Evolutionary conservation across 495 filamentous ascomycete genomes (phyloP), one percentile per base, ranked within the genome.

Genomic region (Schizothecium vesticola): DNA sequence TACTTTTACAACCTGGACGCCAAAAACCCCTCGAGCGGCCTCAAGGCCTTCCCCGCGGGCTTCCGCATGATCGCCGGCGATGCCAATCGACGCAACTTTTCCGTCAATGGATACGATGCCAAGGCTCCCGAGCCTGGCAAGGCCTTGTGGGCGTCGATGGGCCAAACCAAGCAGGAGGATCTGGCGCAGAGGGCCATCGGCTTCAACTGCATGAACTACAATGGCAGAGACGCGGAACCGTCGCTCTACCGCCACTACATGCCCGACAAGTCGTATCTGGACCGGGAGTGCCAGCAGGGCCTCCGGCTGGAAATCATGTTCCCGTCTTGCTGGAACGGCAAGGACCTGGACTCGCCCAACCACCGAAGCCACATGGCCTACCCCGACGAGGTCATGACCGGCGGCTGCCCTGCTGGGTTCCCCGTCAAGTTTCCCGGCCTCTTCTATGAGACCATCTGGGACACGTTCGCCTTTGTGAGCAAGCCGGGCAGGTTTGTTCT

Each of bases 61-160:
- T 96, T 98, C 82, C 86, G 88, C 58, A 95, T 97, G 91, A 81
- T 98, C 67, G 90, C 94, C 63, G 94, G 94, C 21, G 87, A 94
- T 76, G 82, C 74, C 62, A 75, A 75, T 9, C 82, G 83, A 57
- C 91, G 93, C 67, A 90, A 90, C 77, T 95, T 92, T 80, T 86
- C 86, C 3, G 86, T 89, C 67, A 86, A 86, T 1, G 73, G 72
- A 3, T 36, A 51, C 6, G 81, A 77, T 61, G 73, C 72, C 25
- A 70, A 68, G 31, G 70, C 89, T 36, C 86, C 88, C 13, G 92
- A 94, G 71, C 88, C 89, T n/a, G 85, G 85, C 69, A 90, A 90
- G 76, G 92, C 91, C 6, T 67, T 79, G 23, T 96, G 92, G 91
- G 78, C 81, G 55, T 77, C 72, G 11, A 71, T 83, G 33, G 83